phyloP scores from a whole-genome alignment of 208 protist genomes.

The Wallacemonas collosoma region DNA sequence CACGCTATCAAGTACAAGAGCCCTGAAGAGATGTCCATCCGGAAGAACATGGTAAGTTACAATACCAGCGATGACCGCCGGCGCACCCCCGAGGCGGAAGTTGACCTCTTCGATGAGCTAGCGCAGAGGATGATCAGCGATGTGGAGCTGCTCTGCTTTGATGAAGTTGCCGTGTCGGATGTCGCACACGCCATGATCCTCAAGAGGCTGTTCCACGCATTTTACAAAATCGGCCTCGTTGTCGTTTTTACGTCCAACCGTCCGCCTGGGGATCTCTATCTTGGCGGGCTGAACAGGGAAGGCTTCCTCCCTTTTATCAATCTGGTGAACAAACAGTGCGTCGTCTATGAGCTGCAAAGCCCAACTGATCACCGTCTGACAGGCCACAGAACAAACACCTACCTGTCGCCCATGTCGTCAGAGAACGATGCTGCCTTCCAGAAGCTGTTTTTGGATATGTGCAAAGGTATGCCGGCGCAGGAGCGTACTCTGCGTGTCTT shows the following conservation, averaged over 20 bases:
- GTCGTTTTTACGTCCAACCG: constrained; percentile 95
- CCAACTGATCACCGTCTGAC: constrained; percentile 92
- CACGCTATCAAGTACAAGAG: constrained; percentile 74
- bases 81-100: constrained; percentile 66
- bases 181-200: constrained; percentile 97
- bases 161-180: constrained; percentile 93
- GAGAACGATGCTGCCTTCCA: constrained; percentile 76
- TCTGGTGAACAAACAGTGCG: constrained; percentile 84
- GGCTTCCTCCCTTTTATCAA: constrained; percentile 96
- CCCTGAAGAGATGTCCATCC: constrained; percentile 50
- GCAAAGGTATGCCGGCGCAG: constrained; percentile 75
- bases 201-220: constrained; percentile 88
- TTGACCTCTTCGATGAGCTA: constrained; percentile 85
- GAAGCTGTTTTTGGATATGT: constrained; percentile 78
- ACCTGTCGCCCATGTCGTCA: constrained; percentile 56
- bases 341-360: constrained; percentile 89
- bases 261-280: constrained; percentile 85
- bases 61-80: constrained; percentile 48
- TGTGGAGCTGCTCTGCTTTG: constrained; percentile 95
- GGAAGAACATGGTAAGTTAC: constrained; percentile 51
- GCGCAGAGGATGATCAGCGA: constrained; percentile 87
- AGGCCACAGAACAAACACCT: constrained; percentile 69
- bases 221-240: constrained; percentile 92
- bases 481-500: constrained; percentile 65
- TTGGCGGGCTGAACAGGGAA: constrained; percentile 92